Base-by-base conservation (phyloP, 306 rosid species). In the Mimosa bimucronata region DNA sequence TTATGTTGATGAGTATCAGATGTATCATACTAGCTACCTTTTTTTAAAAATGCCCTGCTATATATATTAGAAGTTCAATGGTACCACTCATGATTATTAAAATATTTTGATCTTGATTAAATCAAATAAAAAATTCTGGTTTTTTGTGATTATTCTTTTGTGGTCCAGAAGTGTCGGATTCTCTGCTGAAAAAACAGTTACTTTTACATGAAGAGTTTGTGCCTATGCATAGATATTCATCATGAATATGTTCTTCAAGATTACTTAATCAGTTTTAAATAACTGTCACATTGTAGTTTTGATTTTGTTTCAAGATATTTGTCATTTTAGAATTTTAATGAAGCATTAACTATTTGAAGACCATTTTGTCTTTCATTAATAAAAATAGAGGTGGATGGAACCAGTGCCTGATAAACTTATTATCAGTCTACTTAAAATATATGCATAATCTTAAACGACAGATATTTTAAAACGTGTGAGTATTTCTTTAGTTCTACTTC, bases 1-100 rank as follows among this genome's bases (percentile, higher is more conserved):
- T 55, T 76, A 78, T 71, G 82, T 57, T 68, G 85, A 46, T 79
- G 25, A 71, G 55, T 7, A 37, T 80, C 42, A 55, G 73, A 79
- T 73, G 41, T 62, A 64, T 67, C 73, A 62, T 71, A 34, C 67
- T 29, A 40, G 26, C 79, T 9, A 62, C 60, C 30, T 61, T 42
- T 34, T n/a, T 30, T 26, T 62, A 60, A n/a, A 0, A 44, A 25
- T 41, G 71, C 28, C 61, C 48, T 34, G 75, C 11, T 7, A 52
- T 50, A 30, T 41, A 5, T 40, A 28, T 6, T 21, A 15, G 62
- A 16, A 61, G 21, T 44, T 42, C 31, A 23, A 65, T 15, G 16
- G n/a, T 23, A 2, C 58, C 3, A 19, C 38, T 25, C 37, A 18
- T 9, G 46, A 76, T 28, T 76, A 41, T 18, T 42, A 42, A 12